These are phyloP conservation scores for Aegle marmelos DNA, from an alignment of 345 rosid genomes.

Conservation along the genomic window DNA sequence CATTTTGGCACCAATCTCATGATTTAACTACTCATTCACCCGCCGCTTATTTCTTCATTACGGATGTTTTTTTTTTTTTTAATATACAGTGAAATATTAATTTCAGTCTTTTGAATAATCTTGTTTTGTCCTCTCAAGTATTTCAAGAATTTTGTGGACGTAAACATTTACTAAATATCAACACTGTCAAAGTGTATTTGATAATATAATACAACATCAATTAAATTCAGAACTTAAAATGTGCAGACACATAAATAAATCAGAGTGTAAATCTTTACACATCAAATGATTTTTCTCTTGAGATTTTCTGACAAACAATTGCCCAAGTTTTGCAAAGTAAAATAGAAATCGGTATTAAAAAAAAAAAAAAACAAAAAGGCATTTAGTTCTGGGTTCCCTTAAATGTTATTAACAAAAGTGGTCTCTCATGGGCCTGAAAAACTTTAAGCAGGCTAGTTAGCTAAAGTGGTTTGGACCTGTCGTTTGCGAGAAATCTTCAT, in stretches of 20 bases:
- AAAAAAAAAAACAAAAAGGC: no score
- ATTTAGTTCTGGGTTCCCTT: no score
- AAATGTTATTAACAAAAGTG: no score
- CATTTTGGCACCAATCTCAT: conserved; percentile 3
- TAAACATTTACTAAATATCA: not conserved
- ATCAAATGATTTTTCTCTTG: no score
- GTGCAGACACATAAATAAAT: no score
- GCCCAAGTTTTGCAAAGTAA: no score
- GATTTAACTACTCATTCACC: not conserved
- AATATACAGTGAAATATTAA: not conserved
- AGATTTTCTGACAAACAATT: not conserved
- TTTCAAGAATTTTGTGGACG: not conserved
- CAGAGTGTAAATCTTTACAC: no score
- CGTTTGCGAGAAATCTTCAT: not conserved
- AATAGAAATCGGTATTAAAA: no score
- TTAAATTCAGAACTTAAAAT: no score
- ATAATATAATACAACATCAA: no score
- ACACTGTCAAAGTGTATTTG: not conserved
- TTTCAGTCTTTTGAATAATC: not conserved
- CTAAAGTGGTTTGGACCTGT: not conserved
- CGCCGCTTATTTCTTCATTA: conserved; percentile 14
- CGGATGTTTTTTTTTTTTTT: conserved; percentile 14
- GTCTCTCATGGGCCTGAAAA: no score
- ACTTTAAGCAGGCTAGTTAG: not conserved
- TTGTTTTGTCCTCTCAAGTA: not conserved